Evolutionary conservation across 2,329 filamentous ascomycete species (phyloP).

Genomic region (Sclerotinia spermophila): DNA sequence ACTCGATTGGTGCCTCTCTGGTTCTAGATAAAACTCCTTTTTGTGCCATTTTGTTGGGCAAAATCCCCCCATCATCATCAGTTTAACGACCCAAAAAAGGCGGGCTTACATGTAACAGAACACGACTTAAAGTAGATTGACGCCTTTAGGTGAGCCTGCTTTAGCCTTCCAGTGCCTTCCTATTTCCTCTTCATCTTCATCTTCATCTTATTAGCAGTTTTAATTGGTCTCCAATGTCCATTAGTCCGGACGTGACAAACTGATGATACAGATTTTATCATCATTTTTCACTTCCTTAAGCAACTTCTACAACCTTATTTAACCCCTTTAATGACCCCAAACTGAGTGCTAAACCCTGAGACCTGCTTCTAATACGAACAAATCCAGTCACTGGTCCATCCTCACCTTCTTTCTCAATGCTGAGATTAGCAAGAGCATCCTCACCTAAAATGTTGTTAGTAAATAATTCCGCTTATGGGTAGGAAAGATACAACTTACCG

Average conservation of each 20-base stretch:
- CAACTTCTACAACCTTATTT: conserved; percentile 63
- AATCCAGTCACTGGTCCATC: conserved; percentile 95
- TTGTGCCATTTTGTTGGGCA: conserved; percentile 33
- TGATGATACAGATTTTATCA: conserved; percentile 14
- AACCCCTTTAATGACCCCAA: conserved; percentile 91
- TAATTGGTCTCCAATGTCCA: conserved; percentile 19
- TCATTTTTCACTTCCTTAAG: conserved; percentile 26
- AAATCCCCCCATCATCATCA: conserved; percentile 19
- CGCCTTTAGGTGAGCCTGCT: conserved; percentile 24
- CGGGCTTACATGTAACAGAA: conserved; percentile 12
- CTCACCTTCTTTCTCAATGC: conserved; percentile 95
- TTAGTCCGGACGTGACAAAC: conserved; percentile 11
- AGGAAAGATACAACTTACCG: conserved; percentile 60
- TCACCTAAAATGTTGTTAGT: conserved; percentile 61
- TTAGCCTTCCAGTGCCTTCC: conserved; percentile 18
- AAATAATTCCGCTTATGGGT: not conserved
- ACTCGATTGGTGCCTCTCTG: conserved; percentile 22
- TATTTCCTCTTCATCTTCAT: conserved; percentile 15
- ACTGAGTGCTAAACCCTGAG: conserved; percentile 90
- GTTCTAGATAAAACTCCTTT: conserved; percentile 35
- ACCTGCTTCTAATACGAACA: conserved; percentile 94
- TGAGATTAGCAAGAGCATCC: conserved; percentile 95
- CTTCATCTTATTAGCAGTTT: conserved; percentile 25
- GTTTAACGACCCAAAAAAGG: conserved; percentile 17
- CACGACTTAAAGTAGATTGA: conserved; percentile 19